phyloP scores from a whole-genome alignment of 2,329 filamentous ascomycete species.

The Phyllosticta ampelicida region DNA sequence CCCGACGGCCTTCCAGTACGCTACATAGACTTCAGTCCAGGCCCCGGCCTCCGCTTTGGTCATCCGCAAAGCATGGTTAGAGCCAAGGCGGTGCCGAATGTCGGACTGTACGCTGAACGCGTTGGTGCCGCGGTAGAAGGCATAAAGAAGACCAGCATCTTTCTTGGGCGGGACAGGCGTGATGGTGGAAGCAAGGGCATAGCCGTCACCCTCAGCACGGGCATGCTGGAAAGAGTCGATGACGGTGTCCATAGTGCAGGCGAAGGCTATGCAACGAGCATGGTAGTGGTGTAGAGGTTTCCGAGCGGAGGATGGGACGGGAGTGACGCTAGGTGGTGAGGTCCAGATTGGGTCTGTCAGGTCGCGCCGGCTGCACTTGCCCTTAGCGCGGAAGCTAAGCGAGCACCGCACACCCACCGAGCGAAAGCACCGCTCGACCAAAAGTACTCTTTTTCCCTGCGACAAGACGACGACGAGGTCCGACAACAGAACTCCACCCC shows the following conservation, averaged over 20 bases:
- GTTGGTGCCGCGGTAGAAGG: constrained; percentile 63
- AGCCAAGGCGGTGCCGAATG: constrained; percentile 53
- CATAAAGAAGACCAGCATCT: constrained; percentile 54
- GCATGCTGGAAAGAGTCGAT: constrained; percentile 65
- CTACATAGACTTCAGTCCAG: constrained; percentile 79
- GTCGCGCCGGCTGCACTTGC: constrained; percentile 7
- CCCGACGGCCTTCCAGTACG: constrained; percentile 74
- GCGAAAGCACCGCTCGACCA: constrained; percentile 11
- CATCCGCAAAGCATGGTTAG: constrained; percentile 47
- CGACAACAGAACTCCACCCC: constrained; percentile 10
- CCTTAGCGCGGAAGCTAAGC: constrained; percentile 9
- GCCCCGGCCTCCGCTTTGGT: constrained; percentile 58
- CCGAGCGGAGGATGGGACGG: too few species aligned
- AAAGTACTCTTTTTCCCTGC: constrained; percentile 17
- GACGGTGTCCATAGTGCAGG: constrained; percentile 27
- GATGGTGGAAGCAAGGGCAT: constrained; percentile 62
- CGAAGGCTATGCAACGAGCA: neutral
- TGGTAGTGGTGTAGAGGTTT: neutral
- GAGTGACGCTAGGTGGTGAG: neutral
- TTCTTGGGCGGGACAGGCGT: constrained; percentile 55
- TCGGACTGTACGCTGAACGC: constrained; percentile 54
- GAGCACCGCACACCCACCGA: constrained; percentile 8
- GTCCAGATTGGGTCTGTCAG: neutral
- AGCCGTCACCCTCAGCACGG: constrained; percentile 54
- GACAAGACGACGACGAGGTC: constrained; percentile 12